These are phyloP conservation scores for Nymphaea thermarum DNA, from an alignment of 164 flowering plant genomes.

Conservation along the genomic window DNA sequence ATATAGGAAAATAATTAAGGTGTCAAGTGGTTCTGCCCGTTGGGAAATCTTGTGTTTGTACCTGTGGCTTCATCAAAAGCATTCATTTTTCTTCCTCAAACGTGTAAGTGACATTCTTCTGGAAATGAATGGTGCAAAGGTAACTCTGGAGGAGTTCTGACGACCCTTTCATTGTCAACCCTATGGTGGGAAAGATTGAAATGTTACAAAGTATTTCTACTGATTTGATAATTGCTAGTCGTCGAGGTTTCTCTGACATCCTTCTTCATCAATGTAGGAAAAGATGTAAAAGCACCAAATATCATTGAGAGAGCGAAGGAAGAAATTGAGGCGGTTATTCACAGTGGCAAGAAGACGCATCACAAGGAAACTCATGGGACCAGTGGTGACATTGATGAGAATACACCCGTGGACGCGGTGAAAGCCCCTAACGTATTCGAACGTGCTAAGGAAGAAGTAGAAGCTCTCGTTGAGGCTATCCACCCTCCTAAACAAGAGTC, in stretches of 20 bases:
- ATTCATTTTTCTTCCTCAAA: no score
- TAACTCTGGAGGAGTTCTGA: no score
- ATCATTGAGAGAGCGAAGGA: slow-evolving; percentile 43
- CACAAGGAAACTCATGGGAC: slow-evolving; percentile 60
- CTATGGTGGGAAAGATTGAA: no score
- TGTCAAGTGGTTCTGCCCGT: no score
- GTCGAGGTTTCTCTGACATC: not conserved
- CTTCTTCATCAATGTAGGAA: not conserved
- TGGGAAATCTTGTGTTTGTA: no score
- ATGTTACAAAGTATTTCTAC: no score
- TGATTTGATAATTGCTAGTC: not conserved
- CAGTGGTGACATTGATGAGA: slow-evolving; percentile 51
- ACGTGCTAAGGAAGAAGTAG: slow-evolving; percentile 63
- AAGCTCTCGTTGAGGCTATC: slow-evolving; percentile 43
- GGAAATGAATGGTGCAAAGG: no score
- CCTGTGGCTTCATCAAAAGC: no score
- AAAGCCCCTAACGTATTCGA: slow-evolving; percentile 53
- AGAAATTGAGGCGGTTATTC: slow-evolving; percentile 34
- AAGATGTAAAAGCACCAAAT: slow-evolving; percentile 45
- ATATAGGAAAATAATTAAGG: no score
- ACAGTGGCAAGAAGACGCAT: slow-evolving; percentile 22
- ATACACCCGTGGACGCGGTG: slow-evolving; percentile 44
- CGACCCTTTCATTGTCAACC: no score
- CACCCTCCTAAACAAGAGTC: slow-evolving; percentile 48
- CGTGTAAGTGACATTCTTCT: no score